A percentile compares a stretch with the other conserved stretches of the same genome.
These are phyloP conservation scores for Limonomyces culmigenus DNA, from an alignment of 1,284 basidiomycete genomes.

Conservation along the genomic window DNA sequence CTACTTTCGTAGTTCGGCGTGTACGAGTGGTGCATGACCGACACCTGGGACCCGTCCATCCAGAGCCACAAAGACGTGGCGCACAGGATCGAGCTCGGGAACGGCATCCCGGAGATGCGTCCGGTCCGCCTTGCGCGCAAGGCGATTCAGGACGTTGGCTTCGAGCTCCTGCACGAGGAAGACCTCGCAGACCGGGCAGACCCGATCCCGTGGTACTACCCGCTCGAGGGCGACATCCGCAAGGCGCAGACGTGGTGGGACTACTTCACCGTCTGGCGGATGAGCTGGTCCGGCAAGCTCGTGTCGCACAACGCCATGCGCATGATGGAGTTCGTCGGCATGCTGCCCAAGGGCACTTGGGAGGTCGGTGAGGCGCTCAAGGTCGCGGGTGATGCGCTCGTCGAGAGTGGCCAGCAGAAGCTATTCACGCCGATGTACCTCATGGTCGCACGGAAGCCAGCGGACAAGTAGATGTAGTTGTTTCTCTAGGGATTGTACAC, in stretches of 20 bases:
- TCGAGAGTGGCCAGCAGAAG: constrained; percentile 79
- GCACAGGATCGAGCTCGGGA: constrained; percentile 83
- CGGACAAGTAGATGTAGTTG: neutral
- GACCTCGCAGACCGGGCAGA: constrained; percentile 85
- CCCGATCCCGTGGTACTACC: constrained; percentile 87
- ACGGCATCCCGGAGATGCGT: constrained; percentile 97
- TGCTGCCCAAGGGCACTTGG: constrained; percentile 88
- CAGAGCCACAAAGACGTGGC: constrained; percentile 85
- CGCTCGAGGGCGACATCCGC: constrained; percentile 80
- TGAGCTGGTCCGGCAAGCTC: constrained; percentile 76
- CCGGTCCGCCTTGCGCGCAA: constrained; percentile 55
- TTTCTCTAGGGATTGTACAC: no score
- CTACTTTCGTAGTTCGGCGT: constrained; percentile 62
- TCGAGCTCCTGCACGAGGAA: constrained; percentile 83
- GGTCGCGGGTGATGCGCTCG: constrained; percentile 65
- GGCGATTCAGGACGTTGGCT: constrained; percentile 77
- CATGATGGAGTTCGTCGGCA: constrained; percentile 60
- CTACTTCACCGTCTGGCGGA: constrained; percentile 75
- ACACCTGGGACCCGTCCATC: constrained; percentile 77
- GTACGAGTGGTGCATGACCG: constrained; percentile 99
- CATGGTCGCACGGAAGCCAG: constrained; percentile 50
- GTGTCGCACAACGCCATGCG: constrained; percentile 75
- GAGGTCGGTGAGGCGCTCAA: constrained; percentile 85
- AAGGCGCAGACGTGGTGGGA: constrained; percentile 96
- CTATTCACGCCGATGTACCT: constrained; percentile 75